Percentiles rank a stretch among this genome's conserved stretches.
Evolutionary conservation across 1,284 basidiomycete species (phyloP).

Genomic region (Cryptococcus jaspeensis): DNA sequence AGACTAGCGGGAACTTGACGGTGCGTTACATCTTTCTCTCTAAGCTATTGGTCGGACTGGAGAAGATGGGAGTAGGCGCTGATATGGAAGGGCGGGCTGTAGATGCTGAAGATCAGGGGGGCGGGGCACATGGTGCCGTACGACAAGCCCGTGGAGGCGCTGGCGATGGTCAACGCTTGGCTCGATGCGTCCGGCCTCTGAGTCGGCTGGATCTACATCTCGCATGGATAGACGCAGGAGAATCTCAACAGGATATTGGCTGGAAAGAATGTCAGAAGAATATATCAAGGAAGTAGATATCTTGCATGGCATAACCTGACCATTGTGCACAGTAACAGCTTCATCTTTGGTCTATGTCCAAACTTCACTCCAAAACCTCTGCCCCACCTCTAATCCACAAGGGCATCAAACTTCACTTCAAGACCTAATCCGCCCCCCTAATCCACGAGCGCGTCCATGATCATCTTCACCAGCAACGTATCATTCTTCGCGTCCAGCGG

Average conservation of each 20-base stretch:
- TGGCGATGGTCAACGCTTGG: constrained; percentile 50
- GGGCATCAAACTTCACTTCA: too few species aligned
- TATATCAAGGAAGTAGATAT: background rate
- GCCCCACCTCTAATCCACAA: too few species aligned
- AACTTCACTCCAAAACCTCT: too few species aligned
- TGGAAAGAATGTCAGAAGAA: background rate
- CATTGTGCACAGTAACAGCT: too few species aligned
- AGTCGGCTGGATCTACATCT: constrained; percentile 1
- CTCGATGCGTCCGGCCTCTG: constrained; percentile 21
- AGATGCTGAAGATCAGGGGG: constrained; percentile 40
- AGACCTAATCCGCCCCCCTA: too few species aligned
- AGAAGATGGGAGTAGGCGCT: background rate
- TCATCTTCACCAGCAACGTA: constrained; percentile 48
- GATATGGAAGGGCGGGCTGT: background rate
- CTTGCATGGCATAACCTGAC: background rate
- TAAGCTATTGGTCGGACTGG: constrained; percentile 53
- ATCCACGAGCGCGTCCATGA: constrained; percentile 36
- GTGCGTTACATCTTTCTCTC: constrained; percentile 53
- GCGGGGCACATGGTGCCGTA: constrained; percentile 53
- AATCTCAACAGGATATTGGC: background rate
- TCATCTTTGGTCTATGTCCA: too few species aligned
- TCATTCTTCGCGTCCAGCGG: constrained; percentile 47
- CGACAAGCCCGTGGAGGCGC: constrained; percentile 50
- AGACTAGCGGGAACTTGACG: constrained; percentile 61
- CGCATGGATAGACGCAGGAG: too few species aligned